Evolutionary conservation across 768 basidiomycete genomes (phyloP), one percentile per base, ranked within the genome.

Genomic region (Hygrocybe coccinea): DNA sequence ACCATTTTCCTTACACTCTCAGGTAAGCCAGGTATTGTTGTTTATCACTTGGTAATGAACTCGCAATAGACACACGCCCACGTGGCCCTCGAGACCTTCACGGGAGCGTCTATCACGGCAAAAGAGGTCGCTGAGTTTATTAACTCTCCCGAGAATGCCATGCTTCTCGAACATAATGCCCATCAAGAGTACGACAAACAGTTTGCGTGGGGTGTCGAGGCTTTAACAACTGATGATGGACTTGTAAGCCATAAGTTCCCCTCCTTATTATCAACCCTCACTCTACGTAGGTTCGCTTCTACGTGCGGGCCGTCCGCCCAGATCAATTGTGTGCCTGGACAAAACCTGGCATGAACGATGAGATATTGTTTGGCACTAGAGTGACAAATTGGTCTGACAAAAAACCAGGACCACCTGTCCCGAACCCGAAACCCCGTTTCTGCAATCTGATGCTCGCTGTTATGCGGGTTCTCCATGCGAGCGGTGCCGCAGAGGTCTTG

Each of bases 401-500:
- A 21, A 21, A 41, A 41, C 39, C 15, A 41, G 15, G 39, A 21
- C 39, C 39, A 25, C 14, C 5, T 21, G 46, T 47, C 46, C 14
- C 11, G 19, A 41, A 21, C 46, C 46, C 46, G 19, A 29, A 47
- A n/a, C 46, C 46, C 14, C 4, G 46, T 25, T 47, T 47, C 46
- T 47, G 46, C 46, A 47, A 47, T 19, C 14, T 29, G 17, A 47
- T 47, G 46, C 46, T 47, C 25, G 46, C 46, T 14, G 46, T 29
- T n/a, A 47, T 47, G 46, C 46, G 25, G 46, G 46, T 47, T 29
- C 46, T 47, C 46, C 46, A 47, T 47, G 46, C 46, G 19, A 47
- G 46, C 19, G 46, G 46, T 47, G 46, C 46, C 25, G 46, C 46
- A 29, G 46, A 47, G 14, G 46, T 47, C 14, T 47, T 47, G 22